These are phyloP conservation scores for Eucalyptus victrix DNA, from an alignment of 345 rosid genomes.

Conservation along the genomic window DNA sequence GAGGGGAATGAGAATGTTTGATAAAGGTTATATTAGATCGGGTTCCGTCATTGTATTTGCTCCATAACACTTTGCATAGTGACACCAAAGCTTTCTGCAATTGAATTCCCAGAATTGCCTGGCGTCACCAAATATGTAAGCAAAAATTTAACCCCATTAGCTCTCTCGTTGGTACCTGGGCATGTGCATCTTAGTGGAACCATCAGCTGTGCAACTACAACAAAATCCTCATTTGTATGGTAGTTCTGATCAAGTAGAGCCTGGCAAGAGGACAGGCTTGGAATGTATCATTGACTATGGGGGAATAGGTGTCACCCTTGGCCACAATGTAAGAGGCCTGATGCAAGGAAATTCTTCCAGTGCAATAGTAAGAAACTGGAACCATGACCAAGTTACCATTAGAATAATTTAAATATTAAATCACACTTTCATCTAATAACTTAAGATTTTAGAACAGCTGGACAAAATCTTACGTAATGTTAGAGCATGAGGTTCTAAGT, in stretches of 20 bases:
- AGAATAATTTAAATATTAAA: too few relatives aligned
- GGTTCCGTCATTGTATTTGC: slow-evolving; percentile 27
- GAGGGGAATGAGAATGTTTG: slow-evolving; percentile 55
- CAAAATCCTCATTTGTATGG: neutral
- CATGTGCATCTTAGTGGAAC: neutral
- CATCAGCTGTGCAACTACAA: slow-evolving; percentile 2
- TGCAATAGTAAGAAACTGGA: slow-evolving; percentile 16
- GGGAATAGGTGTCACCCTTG: neutral
- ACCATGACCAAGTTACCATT: neutral
- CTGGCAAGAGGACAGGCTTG: slow-evolving; percentile 1
- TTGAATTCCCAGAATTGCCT: slow-evolving; percentile 25
- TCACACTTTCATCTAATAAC: accelerated
- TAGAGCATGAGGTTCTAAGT: too few relatives aligned
- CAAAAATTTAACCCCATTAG: slow-evolving; percentile 30
- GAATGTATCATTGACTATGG: neutral
- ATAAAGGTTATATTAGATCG: slow-evolving; percentile 22
- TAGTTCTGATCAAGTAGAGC: neutral
- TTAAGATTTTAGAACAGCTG: too few relatives aligned
- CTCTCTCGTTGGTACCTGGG: slow-evolving; percentile 20
- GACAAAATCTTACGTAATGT: too few relatives aligned
- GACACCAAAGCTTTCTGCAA: slow-evolving; percentile 30
- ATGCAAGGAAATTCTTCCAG: slow-evolving; percentile 2
- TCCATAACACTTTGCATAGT: slow-evolving; percentile 5
- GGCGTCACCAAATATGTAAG: slow-evolving; percentile 31
- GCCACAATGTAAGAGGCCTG: neutral